Percentiles rank a stretch among this genome's conserved stretches.
Conservation (phyloP, 805 yeast species). For the Pichia scutulata region DNA sequence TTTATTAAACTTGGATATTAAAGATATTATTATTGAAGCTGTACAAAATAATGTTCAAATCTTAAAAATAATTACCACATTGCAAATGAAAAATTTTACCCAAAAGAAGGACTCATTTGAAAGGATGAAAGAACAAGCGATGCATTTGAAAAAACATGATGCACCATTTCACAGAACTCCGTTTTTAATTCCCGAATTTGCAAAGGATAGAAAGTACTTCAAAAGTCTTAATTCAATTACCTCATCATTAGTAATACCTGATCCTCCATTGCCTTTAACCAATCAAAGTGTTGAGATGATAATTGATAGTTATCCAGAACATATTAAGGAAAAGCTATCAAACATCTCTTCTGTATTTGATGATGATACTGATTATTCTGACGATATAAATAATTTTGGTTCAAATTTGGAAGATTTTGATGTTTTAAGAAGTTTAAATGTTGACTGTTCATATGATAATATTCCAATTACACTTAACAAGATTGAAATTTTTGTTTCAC, state of each 20-base stretch:
- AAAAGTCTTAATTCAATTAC: constrained; percentile 43
- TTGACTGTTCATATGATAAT: constrained; percentile 44
- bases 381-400: constrained; percentile 4
- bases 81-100: constrained; percentile 52
- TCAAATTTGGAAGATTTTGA: constrained; percentile 9
- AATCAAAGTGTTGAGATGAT: constrained; percentile 39
- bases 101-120: constrained; percentile 42
- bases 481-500: constrained; percentile 40
- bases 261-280: constrained; percentile 52
- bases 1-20: constrained; percentile 43
- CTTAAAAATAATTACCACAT: constrained; percentile 46
- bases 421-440: constrained; percentile 22
- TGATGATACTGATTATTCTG: constrained; percentile 3
- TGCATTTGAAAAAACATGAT: constrained; percentile 64
- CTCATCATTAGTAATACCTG: constrained; percentile 59
- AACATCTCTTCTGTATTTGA: not conserved
- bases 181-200: constrained; percentile 51
- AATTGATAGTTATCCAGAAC: constrained; percentile 28
- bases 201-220: constrained; percentile 41
- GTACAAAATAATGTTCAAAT: constrained; percentile 15
- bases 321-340: constrained; percentile 14
- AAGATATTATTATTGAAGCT: constrained; percentile 32
- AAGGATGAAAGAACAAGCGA: constrained; percentile 48
- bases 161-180: constrained; percentile 77
- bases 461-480: constrained; percentile 48